These are phyloP conservation scores for Candida gorgasii DNA, from an alignment of 805 yeast genomes.

Conservation along the genomic window DNA sequence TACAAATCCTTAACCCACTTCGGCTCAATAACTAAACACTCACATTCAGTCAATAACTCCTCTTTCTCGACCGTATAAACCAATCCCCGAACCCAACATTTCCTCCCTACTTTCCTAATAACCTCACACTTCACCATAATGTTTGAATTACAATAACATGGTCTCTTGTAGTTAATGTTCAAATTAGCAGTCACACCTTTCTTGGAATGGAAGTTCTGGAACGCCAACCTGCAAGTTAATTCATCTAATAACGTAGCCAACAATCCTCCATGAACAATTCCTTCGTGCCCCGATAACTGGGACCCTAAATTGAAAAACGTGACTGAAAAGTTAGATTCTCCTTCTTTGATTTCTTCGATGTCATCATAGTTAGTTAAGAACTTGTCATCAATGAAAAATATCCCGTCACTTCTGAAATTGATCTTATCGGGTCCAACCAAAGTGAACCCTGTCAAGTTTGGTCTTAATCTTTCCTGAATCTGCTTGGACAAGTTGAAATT, in stretches of 20 bases:
- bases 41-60: conserved; percentile 34
- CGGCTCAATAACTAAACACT: conserved; percentile 44
- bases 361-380: conserved; percentile 27
- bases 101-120: conserved; percentile 35
- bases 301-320: conserved; percentile 43
- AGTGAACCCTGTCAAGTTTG: conserved; percentile 38
- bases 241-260: conserved; percentile 45
- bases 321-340: conserved; percentile 29
- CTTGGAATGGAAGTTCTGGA: conserved; percentile 39
- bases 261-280: conserved; percentile 46
- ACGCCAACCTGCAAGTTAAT: conserved; percentile 43
- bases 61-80: conserved; percentile 27
- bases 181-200: conserved; percentile 47
- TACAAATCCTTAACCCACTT: conserved; percentile 36
- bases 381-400: conserved; percentile 35
- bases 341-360: conserved; percentile 17
- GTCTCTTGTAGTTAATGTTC: conserved; percentile 40
- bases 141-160: conserved; percentile 32
- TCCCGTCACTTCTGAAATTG: conserved; percentile 30
- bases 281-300: conserved; percentile 39
- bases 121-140: conserved; percentile 37
- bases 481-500: conserved; percentile 13
- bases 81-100: conserved; percentile 40
- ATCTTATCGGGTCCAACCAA: conserved; percentile 37
- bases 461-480: conserved; percentile 31